Conservation (phyloP, 2,329 filamentous ascomycete species). For the Ophiostoma sp. region DNA sequence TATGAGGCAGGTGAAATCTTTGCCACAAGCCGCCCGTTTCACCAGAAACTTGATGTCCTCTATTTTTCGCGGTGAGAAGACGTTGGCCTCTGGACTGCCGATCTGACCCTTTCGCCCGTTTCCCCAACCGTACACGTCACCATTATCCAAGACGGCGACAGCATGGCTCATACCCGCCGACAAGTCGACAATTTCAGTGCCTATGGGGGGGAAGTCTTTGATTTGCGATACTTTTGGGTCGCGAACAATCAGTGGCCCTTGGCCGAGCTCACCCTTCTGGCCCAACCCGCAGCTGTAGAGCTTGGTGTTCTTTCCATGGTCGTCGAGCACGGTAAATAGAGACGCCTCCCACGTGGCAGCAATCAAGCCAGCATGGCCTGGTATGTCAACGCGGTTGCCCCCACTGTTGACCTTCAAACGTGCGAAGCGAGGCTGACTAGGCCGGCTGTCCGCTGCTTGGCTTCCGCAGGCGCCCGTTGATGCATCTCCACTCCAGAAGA, state of each 20-base stretch:
- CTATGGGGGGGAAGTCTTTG: constrained; percentile 57
- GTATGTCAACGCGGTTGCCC: constrained; percentile 30
- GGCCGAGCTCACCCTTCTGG: constrained; percentile 65
- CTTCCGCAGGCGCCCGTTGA: constrained; percentile 51
- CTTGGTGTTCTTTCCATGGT: constrained; percentile 38
- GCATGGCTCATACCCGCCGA: constrained; percentile 73
- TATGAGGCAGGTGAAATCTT: constrained; percentile 77
- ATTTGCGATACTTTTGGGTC: constrained; percentile 47
- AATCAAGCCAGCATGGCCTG: constrained; percentile 38
- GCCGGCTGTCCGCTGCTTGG: constrained; percentile 27
- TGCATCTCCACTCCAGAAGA: constrained; percentile 62
- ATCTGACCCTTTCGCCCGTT: constrained; percentile 80
- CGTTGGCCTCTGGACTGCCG: constrained; percentile 51
- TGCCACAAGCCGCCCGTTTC: constrained; percentile 65
- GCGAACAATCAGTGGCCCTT: constrained; percentile 49
- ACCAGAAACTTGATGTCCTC: constrained; percentile 56
- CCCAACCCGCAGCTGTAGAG: constrained; percentile 63
- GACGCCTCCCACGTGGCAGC: constrained; percentile 77
- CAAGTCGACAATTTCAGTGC: constrained; percentile 56
- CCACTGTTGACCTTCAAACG: constrained; percentile 40
- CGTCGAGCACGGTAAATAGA: constrained; percentile 51
- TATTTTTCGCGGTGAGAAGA: constrained; percentile 59
- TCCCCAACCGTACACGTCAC: constrained; percentile 83
- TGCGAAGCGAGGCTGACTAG: constrained; percentile 28
- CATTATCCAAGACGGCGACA: constrained; percentile 66